These are phyloP conservation scores for Anthoceros angustus DNA, from an alignment of 225 moss, liverwort and hornwort species.

Conservation along the genomic window DNA sequence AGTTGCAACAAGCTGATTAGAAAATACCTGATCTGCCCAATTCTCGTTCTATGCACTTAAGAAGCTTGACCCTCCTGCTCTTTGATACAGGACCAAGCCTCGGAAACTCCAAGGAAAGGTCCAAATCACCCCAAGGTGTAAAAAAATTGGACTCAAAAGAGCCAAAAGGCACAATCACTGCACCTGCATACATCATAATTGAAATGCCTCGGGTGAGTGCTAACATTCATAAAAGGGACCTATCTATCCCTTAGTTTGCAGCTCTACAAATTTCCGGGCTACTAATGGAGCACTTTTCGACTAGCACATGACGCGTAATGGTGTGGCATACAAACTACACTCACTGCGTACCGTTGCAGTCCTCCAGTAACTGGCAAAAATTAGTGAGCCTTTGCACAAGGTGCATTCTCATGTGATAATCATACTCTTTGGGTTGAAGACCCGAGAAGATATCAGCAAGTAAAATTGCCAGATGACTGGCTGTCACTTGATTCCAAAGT, in stretches of 20 bases:
- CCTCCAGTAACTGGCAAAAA: conserved; percentile 24
- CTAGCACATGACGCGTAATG: background rate
- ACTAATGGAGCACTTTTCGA: no score
- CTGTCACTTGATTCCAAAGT: background rate
- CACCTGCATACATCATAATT: conserved; percentile 14
- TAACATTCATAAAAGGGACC: background rate
- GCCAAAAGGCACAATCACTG: conserved; percentile 30
- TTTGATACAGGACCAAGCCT: conserved; percentile 22
- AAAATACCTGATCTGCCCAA: conserved; percentile 23
- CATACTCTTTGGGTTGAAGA: conserved; percentile 29
- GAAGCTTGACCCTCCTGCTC: conserved; percentile 26
- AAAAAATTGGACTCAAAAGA: conserved; percentile 35
- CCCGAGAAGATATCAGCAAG: conserved; percentile 2
- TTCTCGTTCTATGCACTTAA: conserved; percentile 26
- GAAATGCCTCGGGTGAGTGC: background rate
- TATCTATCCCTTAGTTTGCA: background rate
- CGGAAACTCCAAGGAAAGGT: conserved; percentile 30
- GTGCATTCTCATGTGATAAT: conserved; percentile 22
- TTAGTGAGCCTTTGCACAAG: conserved; percentile 21
- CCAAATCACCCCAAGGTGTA: conserved; percentile 34
- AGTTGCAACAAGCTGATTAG: background rate
- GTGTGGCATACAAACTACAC: no score
- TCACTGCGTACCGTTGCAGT: conserved; percentile 18
- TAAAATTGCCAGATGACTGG: background rate
- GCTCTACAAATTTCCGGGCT: background rate